Evolutionary conservation across 257 asterid genomes (phyloP).

Genomic region (Cynanchum wilfordii): DNA sequence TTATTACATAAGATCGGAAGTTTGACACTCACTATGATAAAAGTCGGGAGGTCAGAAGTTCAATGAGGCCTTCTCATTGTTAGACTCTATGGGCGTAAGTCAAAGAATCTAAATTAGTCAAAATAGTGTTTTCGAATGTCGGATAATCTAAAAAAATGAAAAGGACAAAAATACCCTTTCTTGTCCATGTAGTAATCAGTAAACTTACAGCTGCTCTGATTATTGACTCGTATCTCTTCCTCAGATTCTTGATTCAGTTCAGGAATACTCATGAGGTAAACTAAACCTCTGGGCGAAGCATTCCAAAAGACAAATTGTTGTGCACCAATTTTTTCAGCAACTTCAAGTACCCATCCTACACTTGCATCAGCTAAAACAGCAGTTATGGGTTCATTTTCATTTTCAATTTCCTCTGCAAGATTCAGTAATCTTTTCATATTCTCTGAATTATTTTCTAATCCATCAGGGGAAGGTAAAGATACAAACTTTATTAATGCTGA

Average conservation of each 20-base stretch:
- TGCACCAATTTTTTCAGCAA: slow-evolving; percentile 23
- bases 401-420: neutral
- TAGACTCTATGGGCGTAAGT: no score
- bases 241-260: slow-evolving; percentile 22
- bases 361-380: slow-evolving; percentile 32
- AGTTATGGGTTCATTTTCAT: slow-evolving; percentile 23
- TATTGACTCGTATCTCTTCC: neutral
- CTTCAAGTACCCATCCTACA: slow-evolving; percentile 30
- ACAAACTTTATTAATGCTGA: slow-evolving; percentile 8
- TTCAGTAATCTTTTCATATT: slow-evolving; percentile 18
- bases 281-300: slow-evolving; percentile 25
- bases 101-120: no score
- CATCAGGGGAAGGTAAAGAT: slow-evolving; percentile 37
- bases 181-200: neutral
- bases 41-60: no score
- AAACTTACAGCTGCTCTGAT: neutral
- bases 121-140: no score
- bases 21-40: no score
- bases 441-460: slow-evolving; percentile 14
- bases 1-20: no score
- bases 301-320: slow-evolving; percentile 22
- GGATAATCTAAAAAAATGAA: no score
- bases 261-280: slow-evolving; percentile 5
- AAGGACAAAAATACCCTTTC: no score
- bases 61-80: no score